phyloP scores from a whole-genome alignment of 768 basidiomycete genomes.

The Podaxis carcinomalis region DNA sequence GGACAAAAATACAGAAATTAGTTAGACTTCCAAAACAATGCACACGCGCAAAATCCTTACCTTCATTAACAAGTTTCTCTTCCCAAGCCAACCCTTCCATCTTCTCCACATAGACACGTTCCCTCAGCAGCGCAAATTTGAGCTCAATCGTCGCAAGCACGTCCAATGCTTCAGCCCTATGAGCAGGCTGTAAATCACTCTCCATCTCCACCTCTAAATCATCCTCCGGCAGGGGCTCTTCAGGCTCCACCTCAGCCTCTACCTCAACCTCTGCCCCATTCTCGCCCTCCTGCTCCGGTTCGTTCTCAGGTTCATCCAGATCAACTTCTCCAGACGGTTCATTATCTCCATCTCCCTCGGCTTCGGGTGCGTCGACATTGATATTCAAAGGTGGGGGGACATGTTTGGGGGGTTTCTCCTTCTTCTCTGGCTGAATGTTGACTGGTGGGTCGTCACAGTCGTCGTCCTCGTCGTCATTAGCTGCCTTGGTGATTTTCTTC shows the following conservation, averaged over 20 bases:
- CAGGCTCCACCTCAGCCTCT: slow-evolving; percentile 24
- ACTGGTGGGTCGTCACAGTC: slow-evolving; percentile 18
- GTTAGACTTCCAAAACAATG: neutral
- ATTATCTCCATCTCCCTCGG: slow-evolving; percentile 19
- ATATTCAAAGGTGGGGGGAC: slow-evolving; percentile 17
- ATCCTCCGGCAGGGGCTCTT: slow-evolving; percentile 22
- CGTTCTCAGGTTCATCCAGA: slow-evolving; percentile 22
- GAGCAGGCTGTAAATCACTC: slow-evolving; percentile 70
- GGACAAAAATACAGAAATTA: neutral
- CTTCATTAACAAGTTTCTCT: slow-evolving; percentile 72
- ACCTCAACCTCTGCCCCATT: slow-evolving; percentile 33
- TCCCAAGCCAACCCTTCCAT: slow-evolving; percentile 91
- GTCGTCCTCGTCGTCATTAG: slow-evolving; percentile 15
- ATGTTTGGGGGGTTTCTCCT: slow-evolving; percentile 4
- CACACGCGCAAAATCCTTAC: slow-evolving; percentile 37
- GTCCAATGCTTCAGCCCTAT: slow-evolving; percentile 84
- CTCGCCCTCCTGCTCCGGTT: slow-evolving; percentile 27
- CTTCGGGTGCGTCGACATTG: slow-evolving; percentile 24
- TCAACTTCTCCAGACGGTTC: slow-evolving; percentile 15
- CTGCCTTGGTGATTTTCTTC: slow-evolving; percentile 9
- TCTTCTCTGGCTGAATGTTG: slow-evolving; percentile 6
- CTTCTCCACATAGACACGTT: slow-evolving; percentile 88
- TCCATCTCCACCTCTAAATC: slow-evolving; percentile 29
- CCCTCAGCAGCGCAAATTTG: slow-evolving; percentile 84
- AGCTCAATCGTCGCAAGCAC: slow-evolving; percentile 87